These are phyloP conservation scores for Curvularia sp. DNA, from an alignment of 2,329 filamentous ascomycete species.

Conservation along the genomic window DNA sequence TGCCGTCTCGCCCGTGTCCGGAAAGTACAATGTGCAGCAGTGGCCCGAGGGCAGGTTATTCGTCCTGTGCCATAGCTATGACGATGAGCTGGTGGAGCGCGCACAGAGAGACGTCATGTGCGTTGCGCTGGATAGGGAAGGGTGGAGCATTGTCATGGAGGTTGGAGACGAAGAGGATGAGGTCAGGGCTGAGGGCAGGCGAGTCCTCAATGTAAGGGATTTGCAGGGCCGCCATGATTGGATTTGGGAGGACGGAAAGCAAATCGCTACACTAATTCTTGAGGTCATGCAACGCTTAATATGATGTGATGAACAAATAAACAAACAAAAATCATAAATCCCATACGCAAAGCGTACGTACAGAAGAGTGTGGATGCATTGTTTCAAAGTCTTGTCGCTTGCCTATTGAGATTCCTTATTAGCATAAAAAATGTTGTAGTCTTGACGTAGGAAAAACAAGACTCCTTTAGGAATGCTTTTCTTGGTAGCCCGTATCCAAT, in stretches of 20 bases:
- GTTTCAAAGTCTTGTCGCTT: slow-evolving; percentile 5
- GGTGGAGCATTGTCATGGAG: slow-evolving; percentile 45
- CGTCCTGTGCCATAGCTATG: slow-evolving; percentile 56
- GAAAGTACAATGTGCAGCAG: slow-evolving; percentile 51
- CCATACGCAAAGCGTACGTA: background rate
- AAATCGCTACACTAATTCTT: slow-evolving; percentile 58
- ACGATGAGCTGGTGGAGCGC: slow-evolving; percentile 60
- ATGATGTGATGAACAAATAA: background rate
- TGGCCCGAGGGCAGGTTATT: slow-evolving; percentile 52
- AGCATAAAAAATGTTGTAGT: slow-evolving; percentile 24
- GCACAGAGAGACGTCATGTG: slow-evolving; percentile 67
- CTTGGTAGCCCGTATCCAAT: slow-evolving; percentile 22
- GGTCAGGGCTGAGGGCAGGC: slow-evolving; percentile 34
- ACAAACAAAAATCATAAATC: background rate
- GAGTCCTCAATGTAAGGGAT: slow-evolving; percentile 53
- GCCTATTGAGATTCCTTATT: slow-evolving; percentile 16
- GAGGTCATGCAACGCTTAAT: slow-evolving; percentile 35
- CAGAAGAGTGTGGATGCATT: background rate
- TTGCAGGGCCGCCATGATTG: slow-evolving; percentile 68
- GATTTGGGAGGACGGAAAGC: slow-evolving; percentile 67
- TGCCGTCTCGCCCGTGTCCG: slow-evolving; percentile 61
- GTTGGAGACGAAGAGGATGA: slow-evolving; percentile 38
- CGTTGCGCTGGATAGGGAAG: slow-evolving; percentile 55
- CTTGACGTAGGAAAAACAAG: slow-evolving; percentile 23
- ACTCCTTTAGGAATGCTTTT: slow-evolving; percentile 26